Conservation (phyloP, 225 moss, liverwort and hornwort genomes). For the Pleurozium schreberi region DNA sequence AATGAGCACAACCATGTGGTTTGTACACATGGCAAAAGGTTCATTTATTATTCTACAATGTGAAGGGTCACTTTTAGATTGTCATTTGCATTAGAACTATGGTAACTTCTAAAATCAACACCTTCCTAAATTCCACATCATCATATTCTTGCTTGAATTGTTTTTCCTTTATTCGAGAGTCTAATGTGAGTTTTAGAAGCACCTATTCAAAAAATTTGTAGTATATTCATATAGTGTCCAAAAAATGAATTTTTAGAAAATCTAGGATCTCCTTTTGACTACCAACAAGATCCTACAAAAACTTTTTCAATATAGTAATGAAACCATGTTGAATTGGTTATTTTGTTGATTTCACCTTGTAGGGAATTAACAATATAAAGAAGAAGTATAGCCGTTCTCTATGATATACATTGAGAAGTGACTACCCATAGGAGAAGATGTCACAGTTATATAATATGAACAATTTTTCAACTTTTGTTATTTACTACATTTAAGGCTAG, state of each 20-base stretch:
- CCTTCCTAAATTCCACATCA: neutral
- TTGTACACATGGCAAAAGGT: neutral
- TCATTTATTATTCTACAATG: neutral
- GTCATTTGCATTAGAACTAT: neutral
- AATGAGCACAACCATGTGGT: too few relatives aligned
- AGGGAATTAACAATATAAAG: neutral
- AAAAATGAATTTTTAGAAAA: neutral
- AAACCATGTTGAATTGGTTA: neutral
- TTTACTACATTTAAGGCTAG: neutral
- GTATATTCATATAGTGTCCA: too few relatives aligned
- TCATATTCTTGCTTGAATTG: neutral
- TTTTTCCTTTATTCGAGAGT: neutral
- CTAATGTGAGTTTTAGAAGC: neutral
- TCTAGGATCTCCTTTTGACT: neutral
- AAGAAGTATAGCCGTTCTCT: neutral
- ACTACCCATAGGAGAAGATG: rapidly evolving
- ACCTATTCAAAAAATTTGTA: neutral
- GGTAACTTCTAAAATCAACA: neutral
- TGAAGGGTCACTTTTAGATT: too few relatives aligned
- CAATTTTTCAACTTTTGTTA: neutral
- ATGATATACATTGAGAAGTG: rapidly evolving
- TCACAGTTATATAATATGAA: rapidly evolving
- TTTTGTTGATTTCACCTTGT: neutral
- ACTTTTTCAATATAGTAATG: neutral
- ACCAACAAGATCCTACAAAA: neutral